Conservation (phyloP, 257 asterid species). For the Linaria vulgaris region DNA sequence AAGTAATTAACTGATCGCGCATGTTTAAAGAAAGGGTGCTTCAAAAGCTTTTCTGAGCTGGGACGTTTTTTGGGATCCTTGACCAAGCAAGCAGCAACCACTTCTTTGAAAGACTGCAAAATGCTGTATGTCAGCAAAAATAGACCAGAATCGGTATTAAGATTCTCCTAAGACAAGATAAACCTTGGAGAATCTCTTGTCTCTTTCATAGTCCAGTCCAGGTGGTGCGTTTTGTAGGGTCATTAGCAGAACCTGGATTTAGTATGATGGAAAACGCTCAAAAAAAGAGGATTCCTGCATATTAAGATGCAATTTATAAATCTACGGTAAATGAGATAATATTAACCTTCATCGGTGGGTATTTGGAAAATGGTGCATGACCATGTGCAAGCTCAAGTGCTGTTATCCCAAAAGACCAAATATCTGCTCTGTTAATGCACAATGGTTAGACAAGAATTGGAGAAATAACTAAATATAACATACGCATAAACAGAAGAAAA, state of each 20-base stretch:
- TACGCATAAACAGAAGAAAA: background rate
- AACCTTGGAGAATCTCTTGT: constrained; percentile 95
- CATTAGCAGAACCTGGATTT: constrained; percentile 92
- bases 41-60: constrained; percentile 89
- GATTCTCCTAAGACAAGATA: constrained; percentile 31
- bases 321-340: constrained; percentile 15
- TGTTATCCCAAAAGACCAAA: constrained; percentile 97
- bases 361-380: constrained; percentile 97
- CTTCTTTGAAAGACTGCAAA: constrained; percentile 87
- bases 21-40: constrained; percentile 84
- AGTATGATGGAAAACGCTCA: constrained; percentile 25
- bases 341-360: constrained; percentile 97
- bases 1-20: constrained; percentile 69
- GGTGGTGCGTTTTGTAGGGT: constrained; percentile 99
- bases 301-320: constrained; percentile 20
- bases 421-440: constrained; percentile 86
- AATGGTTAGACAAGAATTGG: constrained; percentile 26
- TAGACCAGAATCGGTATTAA: constrained; percentile 18
- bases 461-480: constrained; percentile 20
- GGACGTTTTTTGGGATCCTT: constrained; percentile 99
- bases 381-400: constrained; percentile 99
- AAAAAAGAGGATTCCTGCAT: constrained; percentile 13
- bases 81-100: constrained; percentile 97
- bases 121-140: constrained; percentile 34
- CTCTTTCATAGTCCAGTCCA: constrained; percentile 97